Evolutionary conservation across 768 basidiomycete genomes (phyloP).

Genomic region (Stropharia rugosoannulata): DNA sequence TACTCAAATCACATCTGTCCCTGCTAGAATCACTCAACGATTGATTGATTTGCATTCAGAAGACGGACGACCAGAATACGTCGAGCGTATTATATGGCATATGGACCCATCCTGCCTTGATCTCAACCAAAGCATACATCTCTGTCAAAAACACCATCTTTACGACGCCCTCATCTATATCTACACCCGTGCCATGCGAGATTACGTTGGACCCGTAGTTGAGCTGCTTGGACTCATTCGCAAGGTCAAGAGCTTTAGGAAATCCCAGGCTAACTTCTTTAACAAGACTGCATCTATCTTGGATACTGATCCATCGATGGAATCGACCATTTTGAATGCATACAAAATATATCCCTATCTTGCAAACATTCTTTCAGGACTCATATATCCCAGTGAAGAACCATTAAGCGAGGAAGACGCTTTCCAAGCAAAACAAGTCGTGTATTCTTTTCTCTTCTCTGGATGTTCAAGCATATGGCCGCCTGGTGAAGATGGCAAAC

Average conservation of each 20-base stretch:
- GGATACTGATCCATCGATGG: slow-evolving; percentile 39
- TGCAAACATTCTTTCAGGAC: slow-evolving; percentile 74
- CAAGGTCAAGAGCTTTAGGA: slow-evolving; percentile 57
- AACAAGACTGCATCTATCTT: slow-evolving; percentile 26
- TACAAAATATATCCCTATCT: slow-evolving; percentile 94
- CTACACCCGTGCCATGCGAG: slow-evolving; percentile 83
- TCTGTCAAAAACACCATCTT: slow-evolving; percentile 81
- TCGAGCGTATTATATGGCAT: slow-evolving; percentile 93
- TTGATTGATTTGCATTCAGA: slow-evolving; percentile 79
- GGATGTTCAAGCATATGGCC: slow-evolving; percentile 84
- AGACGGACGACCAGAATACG: slow-evolving; percentile 65
- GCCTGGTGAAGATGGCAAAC: slow-evolving; percentile 60
- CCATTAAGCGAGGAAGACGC: slow-evolving; percentile 66
- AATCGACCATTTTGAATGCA: slow-evolving; percentile 66
- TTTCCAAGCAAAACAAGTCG: slow-evolving; percentile 61
- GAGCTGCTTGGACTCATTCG: slow-evolving; percentile 80
- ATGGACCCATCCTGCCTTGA: slow-evolving; percentile 90
- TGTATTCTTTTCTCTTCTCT: slow-evolving; percentile 85
- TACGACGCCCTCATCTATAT: slow-evolving; percentile 96
- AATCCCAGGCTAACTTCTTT: slow-evolving; percentile 28
- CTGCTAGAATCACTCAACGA: slow-evolving; percentile 86
- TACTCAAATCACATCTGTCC: slow-evolving; percentile 69
- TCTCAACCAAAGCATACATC: slow-evolving; percentile 85
- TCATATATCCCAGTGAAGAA: slow-evolving; percentile 84
- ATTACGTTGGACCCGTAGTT: slow-evolving; percentile 88